These are phyloP conservation scores for Apophysomyces ossiformis DNA, from an alignment of 371 early-diverging fungal genomes.

Conservation along the genomic window DNA sequence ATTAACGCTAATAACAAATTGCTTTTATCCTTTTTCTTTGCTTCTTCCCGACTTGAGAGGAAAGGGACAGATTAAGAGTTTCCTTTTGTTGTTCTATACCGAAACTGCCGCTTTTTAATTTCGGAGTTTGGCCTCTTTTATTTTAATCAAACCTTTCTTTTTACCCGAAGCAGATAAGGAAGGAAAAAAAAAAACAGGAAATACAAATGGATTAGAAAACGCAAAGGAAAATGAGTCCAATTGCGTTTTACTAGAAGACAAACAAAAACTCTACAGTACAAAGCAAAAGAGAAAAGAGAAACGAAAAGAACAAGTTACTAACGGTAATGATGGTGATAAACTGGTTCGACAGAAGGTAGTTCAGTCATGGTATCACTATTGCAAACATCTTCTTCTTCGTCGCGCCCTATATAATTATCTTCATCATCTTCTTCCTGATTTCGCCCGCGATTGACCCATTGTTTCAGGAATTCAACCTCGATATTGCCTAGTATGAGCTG, in stretches of 20 bases:
- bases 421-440: constrained; percentile 18
- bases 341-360: not conserved
- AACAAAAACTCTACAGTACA: constrained; percentile 1
- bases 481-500: constrained; percentile 71
- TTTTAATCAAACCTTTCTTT: no score
- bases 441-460: constrained; percentile 54
- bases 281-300: not conserved
- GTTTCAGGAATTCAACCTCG: constrained; percentile 54
- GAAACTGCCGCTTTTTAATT: no score
- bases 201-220: not conserved
- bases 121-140: no score
- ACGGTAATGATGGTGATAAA: not conserved
- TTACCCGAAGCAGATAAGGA: no score
- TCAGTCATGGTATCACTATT: not conserved
- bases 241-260: not conserved
- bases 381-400: constrained; percentile 3
- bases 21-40: no score
- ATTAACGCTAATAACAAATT: no score
- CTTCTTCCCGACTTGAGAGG: no score
- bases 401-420: not conserved
- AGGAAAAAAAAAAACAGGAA: not conserved
- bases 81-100: no score
- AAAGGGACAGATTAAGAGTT: no score
- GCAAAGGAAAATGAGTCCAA: not conserved
- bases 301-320: not conserved